Base-by-base conservation (phyloP, 257 asterid genomes). In the Handroanthus guayacan region DNA sequence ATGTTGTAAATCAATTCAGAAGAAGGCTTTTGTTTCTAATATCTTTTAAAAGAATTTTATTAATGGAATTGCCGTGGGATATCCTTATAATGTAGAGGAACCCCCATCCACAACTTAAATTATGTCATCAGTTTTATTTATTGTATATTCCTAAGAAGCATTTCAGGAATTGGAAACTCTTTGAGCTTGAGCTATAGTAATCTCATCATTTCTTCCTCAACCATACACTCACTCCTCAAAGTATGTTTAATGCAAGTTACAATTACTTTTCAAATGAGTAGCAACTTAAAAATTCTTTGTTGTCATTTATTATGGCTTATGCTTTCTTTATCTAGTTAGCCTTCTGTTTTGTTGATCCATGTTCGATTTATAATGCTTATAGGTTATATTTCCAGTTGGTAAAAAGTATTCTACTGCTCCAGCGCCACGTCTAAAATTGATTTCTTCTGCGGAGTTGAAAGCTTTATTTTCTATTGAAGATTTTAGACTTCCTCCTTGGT, bases 401-500 rank as follows among this genome's bases (percentile, higher is more conserved):
- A 91, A 90, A 79, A 91, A 84, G 87, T 86, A 74, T 72, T 80
- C 90, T 34, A 69, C 83, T 52, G 81, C 89, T 68, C 90, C 94
- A 58, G 86, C 94, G 20, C 97, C 99, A 61, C 93, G 98, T 77
- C 82, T 91, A 43, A 93, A 91, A 81, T 78, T 95, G 91, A 84
- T 91, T 78, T 81, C 97, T 76, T 80, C 99, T 80, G 67, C 91
- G 47, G 99, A 95, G 67, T 76, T 95, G 89, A 95, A 86, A 85
- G 84, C 87, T 67, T 80, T 90, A 65, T 89, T 91, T 83, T 88
- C 97, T 50, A 77, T 90, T 87, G 98, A 95, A 16, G 99, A 91
- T 66, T 93, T 90, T 77, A 91, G 86, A 84, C 97, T 95, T 82
- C 99, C 98, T 61, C 12, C 92, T 67, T 95, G 99, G 99, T 25